These are phyloP conservation scores for Coffea canephora DNA, from an alignment of 257 asterid genomes.

Conservation along the genomic window DNA sequence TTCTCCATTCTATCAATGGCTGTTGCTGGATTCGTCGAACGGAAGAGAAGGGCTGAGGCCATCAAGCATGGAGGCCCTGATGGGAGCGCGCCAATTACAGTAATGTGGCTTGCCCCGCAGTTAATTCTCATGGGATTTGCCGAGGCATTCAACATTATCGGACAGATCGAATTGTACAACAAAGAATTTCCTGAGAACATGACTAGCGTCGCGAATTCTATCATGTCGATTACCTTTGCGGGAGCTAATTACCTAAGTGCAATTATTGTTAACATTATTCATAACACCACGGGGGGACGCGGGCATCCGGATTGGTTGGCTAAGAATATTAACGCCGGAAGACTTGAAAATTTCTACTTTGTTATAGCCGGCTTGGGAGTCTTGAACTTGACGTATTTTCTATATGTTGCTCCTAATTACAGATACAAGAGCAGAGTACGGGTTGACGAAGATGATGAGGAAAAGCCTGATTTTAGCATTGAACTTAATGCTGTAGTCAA, in stretches of 20 bases:
- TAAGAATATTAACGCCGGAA: conserved; percentile 56
- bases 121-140: conserved; percentile 84
- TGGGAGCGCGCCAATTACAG: conserved; percentile 59
- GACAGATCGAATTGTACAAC: conserved; percentile 80
- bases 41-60: conserved; percentile 47
- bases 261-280: conserved; percentile 60
- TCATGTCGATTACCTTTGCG: conserved; percentile 60
- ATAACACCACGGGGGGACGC: conserved; percentile 41
- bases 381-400: conserved; percentile 52
- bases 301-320: conserved; percentile 83
- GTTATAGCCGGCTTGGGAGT: conserved; percentile 68
- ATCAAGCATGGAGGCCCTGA: conserved; percentile 20
- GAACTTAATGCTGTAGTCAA: conserved; percentile 35
- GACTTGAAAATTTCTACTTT: conserved; percentile 58
- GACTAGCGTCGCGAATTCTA: conserved; percentile 81
- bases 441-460: conserved; percentile 31
- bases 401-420: conserved; percentile 52
- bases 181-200: conserved; percentile 82
- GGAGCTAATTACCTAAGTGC: conserved; percentile 68
- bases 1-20: conserved; percentile 74
- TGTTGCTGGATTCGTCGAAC: conserved; percentile 62
- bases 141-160: conserved; percentile 76
- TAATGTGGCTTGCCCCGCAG: conserved; percentile 86
- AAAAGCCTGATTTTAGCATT: conserved; percentile 30
- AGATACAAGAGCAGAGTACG: conserved; percentile 49